Base-by-base conservation (phyloP, 139 green algal genomes). In the Pycnococcus provasolii region DNA sequence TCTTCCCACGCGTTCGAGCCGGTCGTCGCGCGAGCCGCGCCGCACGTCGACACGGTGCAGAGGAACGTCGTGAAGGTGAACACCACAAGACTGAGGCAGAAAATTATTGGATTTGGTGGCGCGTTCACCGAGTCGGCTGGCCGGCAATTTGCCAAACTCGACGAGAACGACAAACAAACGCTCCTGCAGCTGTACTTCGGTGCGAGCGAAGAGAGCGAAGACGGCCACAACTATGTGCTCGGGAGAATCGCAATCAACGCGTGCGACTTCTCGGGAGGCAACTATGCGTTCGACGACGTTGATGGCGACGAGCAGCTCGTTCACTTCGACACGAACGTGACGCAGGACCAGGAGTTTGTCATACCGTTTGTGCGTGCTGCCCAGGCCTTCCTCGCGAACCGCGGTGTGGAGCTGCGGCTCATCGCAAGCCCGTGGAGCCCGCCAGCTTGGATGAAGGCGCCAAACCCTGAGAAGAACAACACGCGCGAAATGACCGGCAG, bases 271-370 rank as follows among this genome's bases (percentile, higher is more conserved):
- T 55, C 50, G 11, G 11, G 11, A 37, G 50, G 50, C 50, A 37
- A 11, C 11, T 55, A 55, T 13, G 13, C 11, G 50, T 55, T 55
- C 13, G 50, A 55, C 50, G 50, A 55, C 13, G 50, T 55, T 55
- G 50, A 11, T 11, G 13, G 13, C 50, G 50, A 55, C 13, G 13
- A 11, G 11, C 13, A 11, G 11, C 50, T 55, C 50, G 50, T 37
- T 13, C 50, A 55, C 50, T 55, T 55, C 13, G 50, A 55, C 50
- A 55, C 50, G 11, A 55, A 55, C 50, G 50, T 55, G 11, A 55
- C 50, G 11, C 50, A 55, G 11, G 50, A 55, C 50, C 13, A 11
- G 50, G 50, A 55, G 13, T 13, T 37, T 11, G 13, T 55, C 11
- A 55, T 55, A 55, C 50, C 50, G 11, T 13, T 55, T 11, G 13